Evolutionary conservation across 306 rosid species (phyloP).

Genomic region (Prunus salicina): DNA sequence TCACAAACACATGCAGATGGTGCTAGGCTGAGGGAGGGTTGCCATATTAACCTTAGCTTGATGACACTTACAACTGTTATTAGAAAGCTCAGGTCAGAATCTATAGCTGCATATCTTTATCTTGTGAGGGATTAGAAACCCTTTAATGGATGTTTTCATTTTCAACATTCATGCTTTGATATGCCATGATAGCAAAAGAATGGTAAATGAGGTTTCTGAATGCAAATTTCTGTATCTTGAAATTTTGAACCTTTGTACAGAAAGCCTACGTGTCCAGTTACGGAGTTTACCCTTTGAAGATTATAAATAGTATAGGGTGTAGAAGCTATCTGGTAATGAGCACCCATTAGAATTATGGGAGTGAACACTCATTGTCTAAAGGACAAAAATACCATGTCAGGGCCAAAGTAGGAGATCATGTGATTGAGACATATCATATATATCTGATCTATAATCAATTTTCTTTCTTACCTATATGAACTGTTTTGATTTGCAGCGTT

Average conservation of each 20-base stretch:
- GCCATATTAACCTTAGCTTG: conserved; percentile 98
- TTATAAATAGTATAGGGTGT: too few species aligned
- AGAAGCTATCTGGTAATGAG: too few species aligned
- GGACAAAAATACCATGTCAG: too few species aligned
- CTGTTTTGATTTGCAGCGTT: conserved; percentile 46
- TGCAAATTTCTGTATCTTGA: not conserved
- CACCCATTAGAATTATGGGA: too few species aligned
- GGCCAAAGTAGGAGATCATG: not conserved
- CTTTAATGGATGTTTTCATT: not conserved
- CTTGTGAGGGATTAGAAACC: not conserved
- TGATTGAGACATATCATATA: not conserved
- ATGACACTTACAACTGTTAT: conserved; percentile 99
- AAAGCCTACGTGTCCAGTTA: too few species aligned
- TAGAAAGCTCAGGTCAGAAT: conserved; percentile 91
- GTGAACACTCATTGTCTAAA: too few species aligned
- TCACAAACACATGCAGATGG: conserved; percentile 97
- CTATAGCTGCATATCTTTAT: not conserved
- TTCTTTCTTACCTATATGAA: conserved; percentile 6
- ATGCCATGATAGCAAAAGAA: too few species aligned
- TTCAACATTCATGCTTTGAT: not conserved
- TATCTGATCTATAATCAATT: not conserved
- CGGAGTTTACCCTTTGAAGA: too few species aligned
- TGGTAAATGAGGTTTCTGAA: not conserved
- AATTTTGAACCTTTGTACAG: too few species aligned
- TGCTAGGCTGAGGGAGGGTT: conserved; percentile 96